A percentile compares a stretch with the other conserved stretches of the same genome.
phyloP scores from a whole-genome alignment of 2,329 filamentous ascomycete species.

The Hymenoscyphus infarciens region DNA sequence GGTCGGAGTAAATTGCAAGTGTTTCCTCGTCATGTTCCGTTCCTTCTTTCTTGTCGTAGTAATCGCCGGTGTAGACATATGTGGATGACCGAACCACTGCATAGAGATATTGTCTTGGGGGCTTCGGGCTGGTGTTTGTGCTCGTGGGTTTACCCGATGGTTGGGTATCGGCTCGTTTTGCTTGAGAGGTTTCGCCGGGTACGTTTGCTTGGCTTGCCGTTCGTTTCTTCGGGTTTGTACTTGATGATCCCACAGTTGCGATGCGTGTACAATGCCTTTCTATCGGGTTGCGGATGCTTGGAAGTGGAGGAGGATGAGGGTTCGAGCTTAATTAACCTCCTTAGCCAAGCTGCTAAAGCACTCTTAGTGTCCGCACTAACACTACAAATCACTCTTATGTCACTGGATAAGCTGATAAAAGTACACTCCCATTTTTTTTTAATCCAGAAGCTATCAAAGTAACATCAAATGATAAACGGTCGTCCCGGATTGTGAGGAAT shows the following conservation, averaged over 20 bases:
- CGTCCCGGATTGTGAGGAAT: no score
- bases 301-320: no score
- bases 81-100: not conserved
- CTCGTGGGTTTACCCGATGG: not conserved
- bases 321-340: no score
- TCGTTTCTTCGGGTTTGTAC: not conserved
- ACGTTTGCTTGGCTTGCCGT: not conserved
- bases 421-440: no score
- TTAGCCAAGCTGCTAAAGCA: no score
- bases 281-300: no score
- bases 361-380: no score
- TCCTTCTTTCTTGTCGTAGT: not conserved
- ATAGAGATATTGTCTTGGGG: not conserved
- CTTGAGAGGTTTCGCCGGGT: not conserved
- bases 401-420: no score
- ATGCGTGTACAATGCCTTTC: not conserved
- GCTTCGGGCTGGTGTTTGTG: not conserved
- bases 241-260: not conserved
- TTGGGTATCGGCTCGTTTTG: not conserved
- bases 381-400: no score
- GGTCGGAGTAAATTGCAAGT: not conserved
- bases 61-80: not conserved
- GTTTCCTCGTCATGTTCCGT: not conserved
- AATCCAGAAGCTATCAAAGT: no score
- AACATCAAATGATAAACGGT: no score